phyloP scores from a whole-genome alignment of 768 basidiomycete genomes.

The Trametes gibbosa region DNA sequence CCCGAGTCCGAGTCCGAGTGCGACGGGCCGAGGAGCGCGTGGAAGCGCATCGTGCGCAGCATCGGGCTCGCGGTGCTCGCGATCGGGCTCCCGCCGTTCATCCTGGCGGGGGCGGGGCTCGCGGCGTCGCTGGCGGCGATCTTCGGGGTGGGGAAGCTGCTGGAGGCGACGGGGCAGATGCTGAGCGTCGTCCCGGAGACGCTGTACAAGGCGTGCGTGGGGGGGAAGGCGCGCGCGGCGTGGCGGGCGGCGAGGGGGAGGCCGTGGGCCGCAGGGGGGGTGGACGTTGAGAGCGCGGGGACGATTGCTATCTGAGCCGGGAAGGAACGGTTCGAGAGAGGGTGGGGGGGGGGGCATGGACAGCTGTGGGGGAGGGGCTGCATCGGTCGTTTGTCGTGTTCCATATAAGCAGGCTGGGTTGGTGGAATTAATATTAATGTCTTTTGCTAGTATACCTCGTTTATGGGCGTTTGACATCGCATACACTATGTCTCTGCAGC shows the following conservation, averaged over 20 bases:
- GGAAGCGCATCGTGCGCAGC: slow-evolving; percentile 1
- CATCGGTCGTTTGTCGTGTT: too few species aligned
- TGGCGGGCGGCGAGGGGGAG: background rate
- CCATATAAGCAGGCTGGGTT: too few species aligned
- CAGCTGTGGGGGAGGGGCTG: too few species aligned
- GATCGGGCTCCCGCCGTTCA: slow-evolving; percentile 8
- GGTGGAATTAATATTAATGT: too few species aligned
- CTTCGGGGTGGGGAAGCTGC: slow-evolving; percentile 11
- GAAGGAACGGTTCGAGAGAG: background rate
- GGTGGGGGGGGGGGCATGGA: background rate
- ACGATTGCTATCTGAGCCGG: background rate
- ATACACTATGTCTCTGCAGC: too few species aligned
- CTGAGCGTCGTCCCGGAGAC: slow-evolving; percentile 4
- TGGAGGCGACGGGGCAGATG: slow-evolving; percentile 8
- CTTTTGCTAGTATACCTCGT: too few species aligned
- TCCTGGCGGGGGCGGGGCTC: background rate
- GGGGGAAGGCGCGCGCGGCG: background rate
- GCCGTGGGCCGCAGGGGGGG: background rate
- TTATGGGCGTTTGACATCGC: too few species aligned
- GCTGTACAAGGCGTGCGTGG: slow-evolving; percentile 1
- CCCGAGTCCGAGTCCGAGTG: background rate
- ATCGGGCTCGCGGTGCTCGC: slow-evolving; percentile 4
- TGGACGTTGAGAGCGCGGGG: background rate
- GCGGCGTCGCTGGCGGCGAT: slow-evolving; percentile 3
- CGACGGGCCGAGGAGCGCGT: background rate